These are phyloP conservation scores for Piper longum DNA, from an alignment of 164 flowering plant genomes.

Conservation along the genomic window DNA sequence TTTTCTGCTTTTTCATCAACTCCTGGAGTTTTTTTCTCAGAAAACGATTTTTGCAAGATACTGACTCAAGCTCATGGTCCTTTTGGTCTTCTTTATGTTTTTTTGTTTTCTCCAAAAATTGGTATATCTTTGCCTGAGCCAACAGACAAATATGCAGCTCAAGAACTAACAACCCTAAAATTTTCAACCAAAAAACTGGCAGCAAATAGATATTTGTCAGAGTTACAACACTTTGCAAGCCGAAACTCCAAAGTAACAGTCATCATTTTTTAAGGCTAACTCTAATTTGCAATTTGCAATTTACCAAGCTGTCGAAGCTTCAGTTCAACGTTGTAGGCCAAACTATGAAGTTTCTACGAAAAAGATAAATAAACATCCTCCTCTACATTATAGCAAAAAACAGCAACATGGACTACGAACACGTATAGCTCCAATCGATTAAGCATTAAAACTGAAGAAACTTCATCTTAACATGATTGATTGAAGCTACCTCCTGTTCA, in stretches of 20 bases:
- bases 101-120: conserved; percentile 55
- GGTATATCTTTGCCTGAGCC: conserved; percentile 63
- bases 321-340: not conserved
- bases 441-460: not conserved
- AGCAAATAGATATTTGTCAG: too few species aligned
- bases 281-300: not conserved
- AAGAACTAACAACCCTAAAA: not conserved
- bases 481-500: conserved; percentile 73
- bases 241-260: not conserved
- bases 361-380: not conserved
- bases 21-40: conserved; percentile 41
- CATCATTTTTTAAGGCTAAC: not conserved
- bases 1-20: conserved; percentile 67
- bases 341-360: not conserved
- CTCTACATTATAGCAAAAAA: not conserved
- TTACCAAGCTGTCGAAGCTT: not conserved
- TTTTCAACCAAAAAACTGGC: too few species aligned
- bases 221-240: not conserved
- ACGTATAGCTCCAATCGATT: not conserved
- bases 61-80: conserved; percentile 19
- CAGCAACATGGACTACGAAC: not conserved
- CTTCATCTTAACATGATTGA: not conserved
- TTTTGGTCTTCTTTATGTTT: conserved; percentile 10
- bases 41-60: conserved; percentile 27
- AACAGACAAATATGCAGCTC: conserved; percentile 3